Evolutionary conservation across 2,329 filamentous ascomycete genomes (phyloP).

Genomic region (Ceratocystis eucalypticola): DNA sequence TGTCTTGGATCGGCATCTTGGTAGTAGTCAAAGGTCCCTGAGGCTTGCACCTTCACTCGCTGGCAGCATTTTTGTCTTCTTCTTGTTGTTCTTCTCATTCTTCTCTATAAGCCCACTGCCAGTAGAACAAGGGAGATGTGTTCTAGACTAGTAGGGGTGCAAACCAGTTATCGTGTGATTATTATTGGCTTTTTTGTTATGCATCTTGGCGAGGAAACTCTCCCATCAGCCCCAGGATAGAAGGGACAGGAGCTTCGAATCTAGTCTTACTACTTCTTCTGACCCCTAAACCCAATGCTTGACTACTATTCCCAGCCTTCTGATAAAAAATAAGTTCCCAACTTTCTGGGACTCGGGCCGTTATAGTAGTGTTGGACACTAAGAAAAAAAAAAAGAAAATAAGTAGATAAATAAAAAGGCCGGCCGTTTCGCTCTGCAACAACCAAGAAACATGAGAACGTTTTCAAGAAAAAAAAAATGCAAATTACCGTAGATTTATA

Average conservation of each 20-base stretch:
- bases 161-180: background rate
- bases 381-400: background rate
- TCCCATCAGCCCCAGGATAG: background rate
- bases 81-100: background rate
- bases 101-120: background rate
- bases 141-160: background rate
- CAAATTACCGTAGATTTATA: background rate
- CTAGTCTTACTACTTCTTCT: background rate
- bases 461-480: background rate
- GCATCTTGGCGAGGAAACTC: background rate
- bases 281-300: background rate
- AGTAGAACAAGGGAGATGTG: background rate
- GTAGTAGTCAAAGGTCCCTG: background rate
- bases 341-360: slow-evolving; percentile 2
- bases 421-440: background rate
- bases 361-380: background rate
- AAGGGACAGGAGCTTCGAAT: background rate
- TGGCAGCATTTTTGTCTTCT: background rate
- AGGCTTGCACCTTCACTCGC: background rate
- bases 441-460: background rate
- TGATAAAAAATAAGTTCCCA: slow-evolving; percentile 5
- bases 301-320: slow-evolving; percentile 1
- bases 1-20: background rate
- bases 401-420: background rate
- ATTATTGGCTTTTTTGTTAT: background rate